Evolutionary conservation across 106 monocot species (phyloP), one percentile per base, ranked within the genome.

Genomic region (Acorus gramineus): DNA sequence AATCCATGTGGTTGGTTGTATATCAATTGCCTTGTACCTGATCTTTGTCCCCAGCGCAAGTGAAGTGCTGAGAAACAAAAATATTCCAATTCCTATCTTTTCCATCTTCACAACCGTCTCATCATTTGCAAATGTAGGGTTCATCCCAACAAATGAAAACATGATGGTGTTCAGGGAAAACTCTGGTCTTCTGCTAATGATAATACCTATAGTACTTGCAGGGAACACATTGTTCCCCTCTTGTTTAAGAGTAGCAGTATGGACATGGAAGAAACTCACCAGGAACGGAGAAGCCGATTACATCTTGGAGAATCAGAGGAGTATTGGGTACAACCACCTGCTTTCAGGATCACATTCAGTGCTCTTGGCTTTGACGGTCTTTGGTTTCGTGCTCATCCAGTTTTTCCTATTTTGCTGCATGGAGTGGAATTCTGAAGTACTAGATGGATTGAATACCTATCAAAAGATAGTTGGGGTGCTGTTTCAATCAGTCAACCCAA

Each of bases 101-200:
- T 61, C 84, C 65, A 49, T 77, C 67, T 84, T 84, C 79, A 66
- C 73, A 1, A 57, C 47, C 4, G 84, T 80, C 10, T 84, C 84
- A 0, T 61, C 79, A 4, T 79, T 84, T 55, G 28, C 76, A 5
- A 84, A 76, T 57, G 72, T 79, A 28, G 84, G 83, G 28, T 80
- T 84, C 62, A 14, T 79, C 4, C 84, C 80, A 1, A 80, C 68
- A 2, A 84, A 84, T 49, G 84, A 84, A 53, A 67, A 65, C 50
- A 84, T 84, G 84, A 48, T 77, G 7, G 69, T 62, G 4, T 84
- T 84, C 62, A 69, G 47, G 69, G 42, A 51, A 4, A 68, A 44
- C 73, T 70, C 84, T n/a, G 80, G 76, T 2, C 67, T 84, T 11
- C 66, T 66, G 2, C 6, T 66, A 5, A 8, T 66, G 42, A 7